phyloP scores from a whole-genome alignment of 352 stramenopile species.

The Phytophthora hybrid region DNA sequence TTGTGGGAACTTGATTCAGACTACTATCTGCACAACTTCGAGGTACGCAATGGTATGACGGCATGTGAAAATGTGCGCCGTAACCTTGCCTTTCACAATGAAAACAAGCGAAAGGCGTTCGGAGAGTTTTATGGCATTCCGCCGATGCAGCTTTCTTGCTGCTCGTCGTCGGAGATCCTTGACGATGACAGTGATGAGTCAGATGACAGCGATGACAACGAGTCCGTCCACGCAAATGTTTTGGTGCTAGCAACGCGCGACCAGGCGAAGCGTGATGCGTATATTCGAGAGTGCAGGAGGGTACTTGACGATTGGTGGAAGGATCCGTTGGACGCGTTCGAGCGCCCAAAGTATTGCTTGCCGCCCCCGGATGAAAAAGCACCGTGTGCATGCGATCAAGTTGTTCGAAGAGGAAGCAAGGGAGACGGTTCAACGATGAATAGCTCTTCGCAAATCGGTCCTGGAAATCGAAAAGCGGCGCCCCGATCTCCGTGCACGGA shows the following conservation, averaged over 20 bases:
- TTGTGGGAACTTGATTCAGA: constrained; percentile 90
- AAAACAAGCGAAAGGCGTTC: constrained; percentile 69
- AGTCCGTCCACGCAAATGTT: constrained; percentile 38
- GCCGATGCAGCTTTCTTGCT: constrained; percentile 46
- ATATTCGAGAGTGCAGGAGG: constrained; percentile 79
- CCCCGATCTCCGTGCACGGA: constrained; percentile 57
- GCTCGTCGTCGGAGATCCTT: constrained; percentile 41
- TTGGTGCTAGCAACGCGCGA: constrained; percentile 37
- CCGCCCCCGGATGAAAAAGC: constrained; percentile 32
- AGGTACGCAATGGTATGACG: constrained; percentile 73
- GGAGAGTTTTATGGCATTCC: constrained; percentile 32
- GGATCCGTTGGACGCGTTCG: constrained; percentile 79
- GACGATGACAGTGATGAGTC: constrained; percentile 43
- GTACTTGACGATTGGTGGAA: constrained; percentile 91
- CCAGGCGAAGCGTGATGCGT: constrained; percentile 72
- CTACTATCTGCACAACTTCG: constrained; percentile 93
- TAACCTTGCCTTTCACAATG: constrained; percentile 67
- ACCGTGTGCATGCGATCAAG: constrained; percentile 33
- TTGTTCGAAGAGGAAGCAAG: constrained; percentile 32
- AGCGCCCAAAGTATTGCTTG: constrained; percentile 54
- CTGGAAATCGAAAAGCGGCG: constrained; percentile 29
- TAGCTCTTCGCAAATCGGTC: neutral
- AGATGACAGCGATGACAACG: constrained; percentile 37
- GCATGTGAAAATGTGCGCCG: constrained; percentile 72
- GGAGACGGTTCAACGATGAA: constrained; percentile 1